phyloP scores from a whole-genome alignment of 148 eudicot species.

The Vaccinium vitisidaea region DNA sequence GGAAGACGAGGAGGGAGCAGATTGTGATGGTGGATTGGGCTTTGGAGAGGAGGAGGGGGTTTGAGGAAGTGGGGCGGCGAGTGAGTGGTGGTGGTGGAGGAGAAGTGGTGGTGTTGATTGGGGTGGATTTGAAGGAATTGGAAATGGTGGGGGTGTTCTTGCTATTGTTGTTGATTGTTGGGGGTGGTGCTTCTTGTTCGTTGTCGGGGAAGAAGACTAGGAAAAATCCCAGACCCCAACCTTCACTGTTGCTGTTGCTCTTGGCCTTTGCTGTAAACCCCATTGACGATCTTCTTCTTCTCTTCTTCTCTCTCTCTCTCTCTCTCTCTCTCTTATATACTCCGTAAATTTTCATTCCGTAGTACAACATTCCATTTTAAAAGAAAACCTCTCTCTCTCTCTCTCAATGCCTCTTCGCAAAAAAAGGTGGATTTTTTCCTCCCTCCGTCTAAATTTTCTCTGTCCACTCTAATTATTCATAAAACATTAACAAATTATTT shows the following conservation, averaged over 20 bases:
- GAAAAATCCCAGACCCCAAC: constrained; percentile 54
- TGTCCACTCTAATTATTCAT: too few relatives aligned
- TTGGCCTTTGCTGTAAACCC: constrained; percentile 15
- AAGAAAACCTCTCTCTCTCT: too few relatives aligned
- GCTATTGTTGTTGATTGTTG: constrained; percentile 9
- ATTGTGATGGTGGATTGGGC: constrained; percentile 69
- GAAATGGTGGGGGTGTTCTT: neutral
- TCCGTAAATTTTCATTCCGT: too few relatives aligned
- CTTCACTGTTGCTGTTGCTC: constrained; percentile 27
- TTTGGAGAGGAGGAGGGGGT: constrained; percentile 38
- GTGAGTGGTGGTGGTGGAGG: neutral
- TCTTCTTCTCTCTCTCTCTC: too few relatives aligned
- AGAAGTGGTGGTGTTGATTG: neutral
- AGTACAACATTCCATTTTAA: too few relatives aligned
- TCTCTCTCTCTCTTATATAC: too few relatives aligned
- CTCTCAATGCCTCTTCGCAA: too few relatives aligned
- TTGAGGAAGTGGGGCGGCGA: constrained; percentile 19
- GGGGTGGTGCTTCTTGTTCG: neutral
- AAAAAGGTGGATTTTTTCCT: too few relatives aligned
- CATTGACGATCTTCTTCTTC: neutral
- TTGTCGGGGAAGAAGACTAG: constrained; percentile 49
- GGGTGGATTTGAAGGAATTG: constrained; percentile 6
- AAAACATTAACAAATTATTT: too few relatives aligned
- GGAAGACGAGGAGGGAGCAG: constrained; percentile 59
- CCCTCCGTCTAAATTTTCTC: too few relatives aligned